Percentiles rank a stretch among this genome's conserved stretches.
Evolutionary conservation across 768 basidiomycete genomes (phyloP).

Genomic region (Rhodosporidiobolus odoratus): DNA sequence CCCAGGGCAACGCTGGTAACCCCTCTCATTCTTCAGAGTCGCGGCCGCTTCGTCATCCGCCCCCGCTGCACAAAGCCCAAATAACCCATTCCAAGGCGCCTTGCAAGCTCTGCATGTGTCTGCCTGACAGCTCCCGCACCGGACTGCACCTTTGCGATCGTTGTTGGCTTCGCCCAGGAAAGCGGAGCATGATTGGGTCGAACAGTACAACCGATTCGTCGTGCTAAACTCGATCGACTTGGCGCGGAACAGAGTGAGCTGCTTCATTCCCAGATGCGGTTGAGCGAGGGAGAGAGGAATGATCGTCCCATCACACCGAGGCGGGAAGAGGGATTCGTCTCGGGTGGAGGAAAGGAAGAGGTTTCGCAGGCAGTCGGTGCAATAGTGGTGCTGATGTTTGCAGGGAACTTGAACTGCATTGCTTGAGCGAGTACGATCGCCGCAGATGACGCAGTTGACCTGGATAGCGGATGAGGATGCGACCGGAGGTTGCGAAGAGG

Average conservation of each 20-base stretch:
- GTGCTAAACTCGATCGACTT: background rate
- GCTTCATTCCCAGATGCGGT: background rate
- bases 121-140: background rate
- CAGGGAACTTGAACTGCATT: background rate
- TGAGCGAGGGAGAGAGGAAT: slow-evolving; percentile 42
- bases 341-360: slow-evolving; percentile 51
- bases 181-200: background rate
- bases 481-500: background rate
- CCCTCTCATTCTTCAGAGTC: slow-evolving; percentile 51
- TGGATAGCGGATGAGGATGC: background rate
- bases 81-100: slow-evolving; percentile 8
- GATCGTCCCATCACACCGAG: slow-evolving; percentile 53
- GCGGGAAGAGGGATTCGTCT: slow-evolving; percentile 56
- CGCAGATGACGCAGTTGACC: slow-evolving; percentile 8
- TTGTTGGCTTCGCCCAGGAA: background rate
- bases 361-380: slow-evolving; percentile 50
- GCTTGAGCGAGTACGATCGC: background rate
- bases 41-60: slow-evolving; percentile 50
- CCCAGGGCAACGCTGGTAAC: slow-evolving; percentile 63
- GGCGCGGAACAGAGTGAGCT: background rate
- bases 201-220: slow-evolving; percentile 5
- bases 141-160: background rate
- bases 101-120: slow-evolving; percentile 12
- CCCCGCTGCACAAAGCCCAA: slow-evolving; percentile 43
- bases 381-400: slow-evolving; percentile 49